Evolutionary conservation across 352 stramenopile genomes (phyloP), one percentile per base, ranked within the genome.

Genomic region (Phytophthora capsici): DNA sequence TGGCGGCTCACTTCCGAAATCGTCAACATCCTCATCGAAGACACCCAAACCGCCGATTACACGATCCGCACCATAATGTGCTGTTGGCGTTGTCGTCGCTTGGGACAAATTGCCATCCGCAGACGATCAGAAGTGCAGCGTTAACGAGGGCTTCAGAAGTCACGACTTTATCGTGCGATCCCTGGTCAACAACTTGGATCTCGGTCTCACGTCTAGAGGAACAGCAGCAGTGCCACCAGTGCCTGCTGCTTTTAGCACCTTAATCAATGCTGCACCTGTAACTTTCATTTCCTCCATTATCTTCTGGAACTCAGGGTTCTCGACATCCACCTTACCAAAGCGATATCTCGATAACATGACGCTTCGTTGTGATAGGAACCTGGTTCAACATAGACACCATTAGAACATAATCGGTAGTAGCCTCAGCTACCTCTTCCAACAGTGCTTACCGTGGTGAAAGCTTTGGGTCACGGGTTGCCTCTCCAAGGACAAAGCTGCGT

Each of bases 401-500:
- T 5, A 57, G 26, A 8, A 34, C n/a, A n/a, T n/a, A 20, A 28
- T 28, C 17, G 36, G 53, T 22, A 23, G 25, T 38, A 19, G n/a
- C 5, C 6, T 13, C 19, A 3, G 36, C 19, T 16, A 52, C 47
- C n/a, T n/a, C n/a, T n/a, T n/a, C n/a, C n/a, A n/a, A 43, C 16
- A 22, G 8, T 65, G 12, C 64, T 74, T 54, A 91, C 82, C 57
- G 67, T 75, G 8, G 71, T 77, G 43, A 91, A 91, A 32, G 77
- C 75, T 41, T 68, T 55, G 0, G 82, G 80, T 3, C 78, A 91
- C 50, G 80, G 73, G 40, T 89, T 91, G 6, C 71, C 72, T 6
- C 64, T 64, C 82, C 82, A 91, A 8, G 80, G 80, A 79, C 82
- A 91, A 28, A 82, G 54, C 4, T 66, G 30, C 10, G 69, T 72